Percentiles rank a stretch among this genome's conserved stretches.
Evolutionary conservation across 2,329 filamentous ascomycete genomes (phyloP).

Genomic region (Coniochaeta sp.): DNA sequence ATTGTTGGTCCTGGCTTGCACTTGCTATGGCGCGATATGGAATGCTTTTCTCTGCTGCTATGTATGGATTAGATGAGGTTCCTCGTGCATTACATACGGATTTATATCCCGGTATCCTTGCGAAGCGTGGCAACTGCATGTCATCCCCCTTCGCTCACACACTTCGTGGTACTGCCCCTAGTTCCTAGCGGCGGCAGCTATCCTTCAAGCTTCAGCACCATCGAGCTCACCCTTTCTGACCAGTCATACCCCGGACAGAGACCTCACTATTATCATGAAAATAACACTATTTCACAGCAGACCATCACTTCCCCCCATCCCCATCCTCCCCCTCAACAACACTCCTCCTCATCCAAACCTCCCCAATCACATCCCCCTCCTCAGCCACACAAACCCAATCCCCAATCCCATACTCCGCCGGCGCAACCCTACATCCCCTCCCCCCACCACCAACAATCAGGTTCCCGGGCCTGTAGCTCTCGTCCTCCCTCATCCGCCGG

Average conservation of each 20-base stretch:
- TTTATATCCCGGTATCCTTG: not conserved
- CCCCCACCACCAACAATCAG: constrained; percentile 74
- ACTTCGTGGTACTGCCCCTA: too few species aligned
- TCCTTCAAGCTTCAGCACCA: not conserved
- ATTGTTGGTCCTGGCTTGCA: not conserved
- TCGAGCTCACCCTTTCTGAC: not conserved
- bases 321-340: constrained; percentile 5
- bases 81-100: not conserved
- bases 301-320: not conserved
- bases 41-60: not conserved
- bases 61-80: not conserved
- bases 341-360: constrained; percentile 49
- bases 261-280: not conserved
- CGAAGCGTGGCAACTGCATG: not conserved
- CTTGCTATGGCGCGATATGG: not conserved
- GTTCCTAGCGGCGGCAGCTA: not conserved
- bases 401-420: constrained; percentile 56
- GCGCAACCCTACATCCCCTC: constrained; percentile 56
- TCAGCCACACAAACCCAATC: constrained; percentile 62
- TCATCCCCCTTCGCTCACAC: too few species aligned
- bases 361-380: constrained; percentile 59
- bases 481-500: constrained; percentile 57
- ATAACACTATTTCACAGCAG: not conserved
- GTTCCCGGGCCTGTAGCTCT: constrained; percentile 67
- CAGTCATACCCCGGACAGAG: not conserved